Conservation (phyloP, 2,329 filamentous ascomycete genomes). For the Neofusicoccum cordaticola region DNA sequence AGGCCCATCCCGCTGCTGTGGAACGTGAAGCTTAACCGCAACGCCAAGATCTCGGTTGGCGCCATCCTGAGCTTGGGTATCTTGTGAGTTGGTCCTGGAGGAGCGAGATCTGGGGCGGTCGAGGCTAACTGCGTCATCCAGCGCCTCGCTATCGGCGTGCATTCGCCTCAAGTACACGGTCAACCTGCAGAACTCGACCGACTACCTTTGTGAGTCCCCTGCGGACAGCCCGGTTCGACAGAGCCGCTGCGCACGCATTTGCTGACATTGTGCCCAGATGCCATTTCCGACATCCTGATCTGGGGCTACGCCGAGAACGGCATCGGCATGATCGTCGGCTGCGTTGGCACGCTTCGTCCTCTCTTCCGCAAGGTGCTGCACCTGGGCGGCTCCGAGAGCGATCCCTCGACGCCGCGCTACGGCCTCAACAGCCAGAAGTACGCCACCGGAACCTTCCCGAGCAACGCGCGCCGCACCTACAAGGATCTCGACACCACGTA, state of each 20-base stretch:
- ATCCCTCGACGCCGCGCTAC: not conserved
- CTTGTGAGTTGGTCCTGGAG: conserved; percentile 20
- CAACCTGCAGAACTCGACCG: conserved; percentile 29
- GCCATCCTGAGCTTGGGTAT: conserved; percentile 25
- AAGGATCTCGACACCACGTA: conserved; percentile 11
- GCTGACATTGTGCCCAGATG: conserved; percentile 18
- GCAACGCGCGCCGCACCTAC: conserved; percentile 8
- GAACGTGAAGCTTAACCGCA: conserved; percentile 28
- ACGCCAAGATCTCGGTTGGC: conserved; percentile 27
- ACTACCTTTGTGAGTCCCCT: conserved; percentile 28
- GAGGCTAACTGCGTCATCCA: conserved; percentile 4
- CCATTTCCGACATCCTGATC: conserved; percentile 34
- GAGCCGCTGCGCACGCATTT: too few relatives aligned
- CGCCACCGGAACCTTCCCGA: not conserved
- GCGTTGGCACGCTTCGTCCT: conserved; percentile 33
- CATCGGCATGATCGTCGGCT: conserved; percentile 35
- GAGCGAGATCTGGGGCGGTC: not conserved
- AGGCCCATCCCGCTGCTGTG: conserved; percentile 27
- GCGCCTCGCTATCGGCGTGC: conserved; percentile 30
- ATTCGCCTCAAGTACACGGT: conserved; percentile 37
- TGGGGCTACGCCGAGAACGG: conserved; percentile 39
- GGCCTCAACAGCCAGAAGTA: not conserved
- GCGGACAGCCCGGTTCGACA: too few relatives aligned
- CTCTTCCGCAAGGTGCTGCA: conserved; percentile 28
- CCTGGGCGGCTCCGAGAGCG: conserved; percentile 20